These are phyloP conservation scores for Scheffersomyces quercinus DNA, from an alignment of 1,139 yeast species.

Conservation along the genomic window DNA sequence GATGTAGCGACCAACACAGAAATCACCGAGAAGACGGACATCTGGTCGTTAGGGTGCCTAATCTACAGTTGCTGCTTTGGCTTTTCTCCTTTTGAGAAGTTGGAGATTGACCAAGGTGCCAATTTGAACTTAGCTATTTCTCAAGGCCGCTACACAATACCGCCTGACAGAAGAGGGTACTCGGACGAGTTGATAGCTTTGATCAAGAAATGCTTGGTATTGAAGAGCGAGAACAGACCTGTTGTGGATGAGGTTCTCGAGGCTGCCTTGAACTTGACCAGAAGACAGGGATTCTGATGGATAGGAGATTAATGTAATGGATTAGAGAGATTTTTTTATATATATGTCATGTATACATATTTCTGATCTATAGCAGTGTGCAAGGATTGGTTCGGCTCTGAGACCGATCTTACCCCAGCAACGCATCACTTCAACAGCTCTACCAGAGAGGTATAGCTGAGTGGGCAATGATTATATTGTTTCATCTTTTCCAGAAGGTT, in stretches of 20 bases:
- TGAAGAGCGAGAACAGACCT: slow-evolving; percentile 65
- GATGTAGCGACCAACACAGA: slow-evolving; percentile 67
- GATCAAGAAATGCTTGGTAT: slow-evolving; percentile 58
- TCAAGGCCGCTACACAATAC: slow-evolving; percentile 69
- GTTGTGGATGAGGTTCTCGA: slow-evolving; percentile 57
- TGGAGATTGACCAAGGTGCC: slow-evolving; percentile 81
- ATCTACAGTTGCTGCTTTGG: slow-evolving; percentile 77
- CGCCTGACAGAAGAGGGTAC: slow-evolving; percentile 50
- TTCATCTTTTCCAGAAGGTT: too few relatives aligned
- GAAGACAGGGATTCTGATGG: slow-evolving; percentile 5
- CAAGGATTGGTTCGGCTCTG: too few relatives aligned
- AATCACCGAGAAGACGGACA: slow-evolving; percentile 74
- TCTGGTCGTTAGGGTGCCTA: slow-evolving; percentile 91
- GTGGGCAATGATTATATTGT: too few relatives aligned
- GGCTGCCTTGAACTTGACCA: slow-evolving; percentile 36
- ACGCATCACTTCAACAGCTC: too few relatives aligned
- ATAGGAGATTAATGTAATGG: too few relatives aligned
- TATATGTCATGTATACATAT: too few relatives aligned
- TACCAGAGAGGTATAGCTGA: too few relatives aligned
- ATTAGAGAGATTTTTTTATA: too few relatives aligned
- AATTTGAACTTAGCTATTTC: slow-evolving; percentile 75
- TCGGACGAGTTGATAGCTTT: slow-evolving; percentile 55
- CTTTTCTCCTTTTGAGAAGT: slow-evolving; percentile 82
- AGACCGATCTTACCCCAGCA: too few relatives aligned
- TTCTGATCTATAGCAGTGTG: too few relatives aligned